Evolutionary conservation across 495 filamentous ascomycete genomes (phyloP), one percentile per base, ranked within the genome.

Genomic region (Friedmanniomyces simplex): DNA sequence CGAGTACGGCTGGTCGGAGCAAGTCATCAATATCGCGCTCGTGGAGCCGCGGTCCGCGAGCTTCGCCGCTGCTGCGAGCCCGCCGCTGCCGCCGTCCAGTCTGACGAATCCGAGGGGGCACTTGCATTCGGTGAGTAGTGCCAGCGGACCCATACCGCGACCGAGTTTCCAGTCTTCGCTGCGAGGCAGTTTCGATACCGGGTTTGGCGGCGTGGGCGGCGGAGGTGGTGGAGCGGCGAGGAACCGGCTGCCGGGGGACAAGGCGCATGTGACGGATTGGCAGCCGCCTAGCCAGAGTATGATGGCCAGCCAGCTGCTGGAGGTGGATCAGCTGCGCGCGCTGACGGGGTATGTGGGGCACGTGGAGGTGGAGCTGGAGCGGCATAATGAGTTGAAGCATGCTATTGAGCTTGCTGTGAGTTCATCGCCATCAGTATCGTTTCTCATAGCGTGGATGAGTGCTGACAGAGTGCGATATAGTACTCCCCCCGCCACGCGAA

Each of bases 1-100:
- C 51, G 94, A 99, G 69, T 96, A 96, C 67, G 93, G 93, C 55
- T 97, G 94, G 93, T 86, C 87, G 54, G 91, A 95, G 47, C 74
- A 79, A n/a, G 78, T 96, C 62, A 82, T 96, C 66, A 91, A 94
- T 64, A 79, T 80, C 48, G 82, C 85, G 12, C 71, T 88, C 72
- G 32, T 73, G 8, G 73, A 70, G 43, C 51, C 4, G 6, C 53
- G 52, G 28, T 28, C 25, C 66, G 54, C 64, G 56, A 50, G 50
- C 48, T 25, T 39, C 41, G 13, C 57, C 28, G 16, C n/a, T n/a
- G n/a, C n/a, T n/a, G n/a, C 36, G n/a, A 54, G 30, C 45, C 34
- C 58, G 37, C 42, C 59, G 37, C 42, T 55, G 14, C n/a, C 39
- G 26, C 34, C 32, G 45, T 18, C 34, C 26, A 50, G 62, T 58